These are phyloP conservation scores for Suhomyces sp. DNA, from an alignment of 805 yeast species.

Conservation along the genomic window DNA sequence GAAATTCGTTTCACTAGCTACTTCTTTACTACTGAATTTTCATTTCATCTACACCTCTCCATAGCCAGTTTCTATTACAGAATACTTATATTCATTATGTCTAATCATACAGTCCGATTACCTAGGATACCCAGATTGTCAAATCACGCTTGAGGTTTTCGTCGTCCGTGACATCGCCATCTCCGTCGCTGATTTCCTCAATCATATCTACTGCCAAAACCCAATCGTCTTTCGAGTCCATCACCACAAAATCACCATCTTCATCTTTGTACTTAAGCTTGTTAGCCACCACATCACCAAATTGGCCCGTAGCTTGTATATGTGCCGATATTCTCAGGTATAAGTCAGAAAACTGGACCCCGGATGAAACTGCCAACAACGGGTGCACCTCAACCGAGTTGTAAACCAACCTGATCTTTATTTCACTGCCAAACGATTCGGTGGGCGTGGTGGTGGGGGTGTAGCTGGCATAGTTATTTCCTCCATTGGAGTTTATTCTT, in stretches of 20 bases:
- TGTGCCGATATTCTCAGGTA: conserved; percentile 58
- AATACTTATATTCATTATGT: background rate
- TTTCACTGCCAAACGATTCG: conserved; percentile 7
- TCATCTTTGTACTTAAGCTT: conserved; percentile 85
- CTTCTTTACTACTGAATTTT: too few relatives aligned
- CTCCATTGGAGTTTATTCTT: conserved; percentile 7
- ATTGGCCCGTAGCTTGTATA: conserved; percentile 47
- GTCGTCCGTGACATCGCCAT: conserved; percentile 6
- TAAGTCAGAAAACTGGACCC: conserved; percentile 47
- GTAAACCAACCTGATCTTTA: conserved; percentile 30
- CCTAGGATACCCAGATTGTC: conserved; percentile 43
- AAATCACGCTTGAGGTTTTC: conserved; percentile 16
- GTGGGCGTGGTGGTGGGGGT: conserved; percentile 5
- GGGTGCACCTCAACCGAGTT: conserved; percentile 30
- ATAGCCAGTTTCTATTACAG: background rate
- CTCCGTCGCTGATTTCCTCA: conserved; percentile 29
- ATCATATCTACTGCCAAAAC: conserved; percentile 69
- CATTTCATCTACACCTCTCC: background rate
- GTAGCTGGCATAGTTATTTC: background rate
- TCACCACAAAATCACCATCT: conserved; percentile 88
- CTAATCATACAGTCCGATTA: background rate
- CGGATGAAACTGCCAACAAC: conserved; percentile 24
- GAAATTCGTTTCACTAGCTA: too few relatives aligned
- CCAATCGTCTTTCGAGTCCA: conserved; percentile 88
- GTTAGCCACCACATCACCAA: conserved; percentile 50